phyloP scores from a whole-genome alignment of 169 alveolate genomes.

The Cyclospora cayetanensis region DNA sequence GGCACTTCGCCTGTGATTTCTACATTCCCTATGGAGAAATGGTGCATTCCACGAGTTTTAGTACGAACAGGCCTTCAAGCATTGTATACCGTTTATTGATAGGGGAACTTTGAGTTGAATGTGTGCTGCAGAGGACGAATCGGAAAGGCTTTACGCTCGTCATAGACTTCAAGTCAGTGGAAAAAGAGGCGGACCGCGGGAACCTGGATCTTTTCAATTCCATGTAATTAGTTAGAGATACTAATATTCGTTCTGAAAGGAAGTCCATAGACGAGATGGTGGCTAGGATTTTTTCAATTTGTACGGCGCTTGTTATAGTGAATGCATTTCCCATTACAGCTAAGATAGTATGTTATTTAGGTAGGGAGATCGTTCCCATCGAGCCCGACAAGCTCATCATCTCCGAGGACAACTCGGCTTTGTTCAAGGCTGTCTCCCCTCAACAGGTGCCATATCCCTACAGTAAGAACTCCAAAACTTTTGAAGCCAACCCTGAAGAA shows the following conservation, averaged over 20 bases:
- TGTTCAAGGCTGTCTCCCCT: background rate
- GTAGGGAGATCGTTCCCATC: constrained; percentile 47
- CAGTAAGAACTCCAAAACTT: background rate
- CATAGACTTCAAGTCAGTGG: background rate
- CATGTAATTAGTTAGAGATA: background rate
- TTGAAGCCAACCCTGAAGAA: background rate
- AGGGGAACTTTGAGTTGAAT: no score
- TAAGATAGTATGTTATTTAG: background rate
- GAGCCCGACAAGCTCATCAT: constrained; percentile 7
- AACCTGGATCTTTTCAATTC: constrained; percentile 13
- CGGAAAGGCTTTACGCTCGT: background rate
- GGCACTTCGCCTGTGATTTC: no score
- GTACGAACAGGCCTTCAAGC: no score
- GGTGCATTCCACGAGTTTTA: no score
- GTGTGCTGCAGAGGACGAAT: constrained; percentile 17
- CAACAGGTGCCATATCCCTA: constrained; percentile 18
- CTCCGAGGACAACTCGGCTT: constrained; percentile 19
- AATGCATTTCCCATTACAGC: constrained; percentile 1
- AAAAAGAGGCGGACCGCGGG: background rate
- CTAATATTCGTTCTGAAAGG: background rate
- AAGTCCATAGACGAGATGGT: constrained; percentile 2
- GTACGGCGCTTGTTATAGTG: constrained; percentile 45
- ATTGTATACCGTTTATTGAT: no score
- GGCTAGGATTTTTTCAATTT: background rate
- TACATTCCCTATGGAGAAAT: no score